Base-by-base conservation (phyloP, 257 asterid species). In the Vinca minor region DNA sequence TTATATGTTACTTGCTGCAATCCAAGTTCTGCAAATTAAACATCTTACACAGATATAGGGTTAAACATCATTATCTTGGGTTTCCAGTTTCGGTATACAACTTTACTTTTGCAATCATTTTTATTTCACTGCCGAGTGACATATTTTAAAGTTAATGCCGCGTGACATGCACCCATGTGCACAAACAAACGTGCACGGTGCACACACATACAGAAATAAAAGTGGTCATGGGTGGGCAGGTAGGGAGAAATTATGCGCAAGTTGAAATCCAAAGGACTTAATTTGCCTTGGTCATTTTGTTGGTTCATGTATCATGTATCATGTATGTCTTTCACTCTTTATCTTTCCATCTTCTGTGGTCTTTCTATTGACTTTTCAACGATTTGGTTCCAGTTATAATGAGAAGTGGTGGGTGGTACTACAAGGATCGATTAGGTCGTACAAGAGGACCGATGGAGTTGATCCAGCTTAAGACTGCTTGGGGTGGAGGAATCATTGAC, bases 401-500 rank as follows among this genome's bases (percentile, higher is more conserved):
- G 98, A 83, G 66, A 75, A 93, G 80, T 69, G 88, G 95, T 46
- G 91, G 91, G 62, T 93, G 80, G 77, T 93, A 32, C 78, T 93
- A 93, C 63, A 93, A 89, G 80, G 98, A 93, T 75, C 87, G 98
- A 44, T 66, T 93, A 77, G 98, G 98, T 66, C 98, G 98, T 29
- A 69, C 96, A 18, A 82, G 98, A 80, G 98, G 98, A 57, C 98
- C 98, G 42, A 82, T 83, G 89, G 96, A 93, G 70, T 74, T 89
- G 61, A 87, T 89, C 76, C 97, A 93, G 75, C 88, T 93, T 56
- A 93, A 87, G 83, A 93, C 96, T 67, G 97, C 98, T 73, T 93
- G 98, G 98, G 96, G 95, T 41, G 89, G 78, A 21, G 98, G 98
- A 72, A 93, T 87, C 52, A 93, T 93, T 63, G 98, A 93, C 79